A percentile compares a stretch with the other conserved stretches of the same genome.
Conservation (phyloP, 768 basidiomycete species). For the Termitomyces sp. region DNA sequence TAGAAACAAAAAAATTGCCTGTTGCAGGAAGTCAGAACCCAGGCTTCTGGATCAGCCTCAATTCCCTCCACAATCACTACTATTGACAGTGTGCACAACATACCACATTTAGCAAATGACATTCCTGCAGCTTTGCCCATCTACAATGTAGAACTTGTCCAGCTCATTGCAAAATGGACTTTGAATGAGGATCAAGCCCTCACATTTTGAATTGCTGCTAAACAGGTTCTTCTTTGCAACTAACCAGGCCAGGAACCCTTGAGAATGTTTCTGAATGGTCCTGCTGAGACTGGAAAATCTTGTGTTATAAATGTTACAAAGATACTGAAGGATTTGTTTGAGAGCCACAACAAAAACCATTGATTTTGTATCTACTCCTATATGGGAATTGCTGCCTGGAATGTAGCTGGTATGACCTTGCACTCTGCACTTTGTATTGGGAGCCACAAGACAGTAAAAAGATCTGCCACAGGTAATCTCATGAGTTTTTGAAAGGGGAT, state of each 20-base stretch:
- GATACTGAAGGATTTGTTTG: conserved; percentile 28
- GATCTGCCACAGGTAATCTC: not conserved
- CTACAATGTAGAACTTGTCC: too few relatives aligned
- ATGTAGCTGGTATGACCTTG: conserved; percentile 35
- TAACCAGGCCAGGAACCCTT: too few relatives aligned
- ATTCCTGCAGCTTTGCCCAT: too few relatives aligned
- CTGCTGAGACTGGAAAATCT: conserved; percentile 42
- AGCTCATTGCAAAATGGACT: conserved; percentile 14
- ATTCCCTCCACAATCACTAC: too few relatives aligned
- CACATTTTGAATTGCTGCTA: conserved; percentile 23
- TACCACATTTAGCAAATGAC: too few relatives aligned
- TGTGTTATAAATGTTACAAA: conserved; percentile 34
- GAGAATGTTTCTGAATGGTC: conserved; percentile 31
- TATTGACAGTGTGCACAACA: too few relatives aligned
- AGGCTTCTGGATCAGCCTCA: too few relatives aligned
- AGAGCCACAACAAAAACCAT: conserved; percentile 8
- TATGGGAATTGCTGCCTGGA: conserved; percentile 36
- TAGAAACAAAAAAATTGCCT: too few relatives aligned
- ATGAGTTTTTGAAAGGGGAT: conserved; percentile 26
- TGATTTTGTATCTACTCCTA: conserved; percentile 27
- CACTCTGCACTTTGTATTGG: conserved; percentile 32
- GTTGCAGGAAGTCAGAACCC: too few relatives aligned
- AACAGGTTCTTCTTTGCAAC: too few relatives aligned
- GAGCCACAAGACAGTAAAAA: conserved; percentile 2
- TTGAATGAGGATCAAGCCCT: conserved; percentile 30